Base-by-base conservation (phyloP, 2,329 filamentous ascomycete species). In the Fusarium penzigii region DNA sequence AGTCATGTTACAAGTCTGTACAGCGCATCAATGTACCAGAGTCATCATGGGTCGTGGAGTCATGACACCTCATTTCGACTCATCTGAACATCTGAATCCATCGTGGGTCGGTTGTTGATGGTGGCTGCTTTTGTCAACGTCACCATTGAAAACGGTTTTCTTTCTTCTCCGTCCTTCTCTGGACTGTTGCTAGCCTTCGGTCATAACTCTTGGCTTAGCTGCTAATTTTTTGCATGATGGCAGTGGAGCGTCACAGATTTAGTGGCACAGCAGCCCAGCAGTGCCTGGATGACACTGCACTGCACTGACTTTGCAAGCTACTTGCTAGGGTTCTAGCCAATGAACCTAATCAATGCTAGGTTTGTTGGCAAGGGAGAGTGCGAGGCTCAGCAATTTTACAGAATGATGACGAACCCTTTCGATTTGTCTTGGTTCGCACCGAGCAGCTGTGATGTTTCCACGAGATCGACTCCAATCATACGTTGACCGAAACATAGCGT, bases 91-190 rank as follows among this genome's bases (percentile, higher is more conserved):
- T 50, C 40, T 49, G 52, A 43, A 39, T 49, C 41, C 39, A 42
- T 53, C 20, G 20, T 25, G 20, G 20, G 20, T 25, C 20, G 32
- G 32, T 45, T 7, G 38, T 39, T 39, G 34, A 53, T 32, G 46
- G 62, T 63, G 62, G 61, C 61, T 64, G 53, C 49, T 58, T 50
- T 41, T 20, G 44, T 48, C 53, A 54, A 59, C 59, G 62, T 64
- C 62, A 64, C 52, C 44, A 58, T 58, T 40, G 49, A 14, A 57
- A 64, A 62, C 53, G 39, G 53, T 54, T 36, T 36, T 36, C 13
- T 36, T 36, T 36, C 32, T 57, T 49, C 17, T 39, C 36, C 44
- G 38, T 47, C 48, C 47, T 44, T 39, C 29, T 46, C 46, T 14
- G 29, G 48, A 44, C 51, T 43, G 52, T 45, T 44, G 54, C 20